Conservation (phyloP, 495 filamentous ascomycete genomes). For the Aspergillus bertholletiae region DNA sequence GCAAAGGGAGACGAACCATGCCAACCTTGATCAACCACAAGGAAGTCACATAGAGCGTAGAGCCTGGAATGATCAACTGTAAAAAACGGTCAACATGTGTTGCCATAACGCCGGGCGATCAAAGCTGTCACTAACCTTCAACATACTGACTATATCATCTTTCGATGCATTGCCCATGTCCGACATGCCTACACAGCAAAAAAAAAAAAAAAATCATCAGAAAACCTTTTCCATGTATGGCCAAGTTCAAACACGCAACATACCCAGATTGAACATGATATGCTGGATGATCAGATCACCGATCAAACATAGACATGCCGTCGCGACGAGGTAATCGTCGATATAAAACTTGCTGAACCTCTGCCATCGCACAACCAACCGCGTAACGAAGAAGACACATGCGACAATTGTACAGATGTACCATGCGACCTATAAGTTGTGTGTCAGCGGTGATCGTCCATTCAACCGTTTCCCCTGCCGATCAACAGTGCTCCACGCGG, state of each 20-base stretch:
- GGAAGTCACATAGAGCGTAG: slow-evolving; percentile 22
- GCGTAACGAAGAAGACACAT: slow-evolving; percentile 14
- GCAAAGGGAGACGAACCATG: slow-evolving; percentile 9
- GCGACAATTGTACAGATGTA: slow-evolving; percentile 21
- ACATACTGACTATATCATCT: slow-evolving; percentile 14
- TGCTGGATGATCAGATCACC: slow-evolving; percentile 21
- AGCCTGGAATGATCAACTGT: slow-evolving; percentile 26
- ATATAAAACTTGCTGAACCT: slow-evolving; percentile 17
- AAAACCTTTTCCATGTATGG: no score
- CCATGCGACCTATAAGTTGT: slow-evolving; percentile 15
- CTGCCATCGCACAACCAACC: slow-evolving; percentile 14
- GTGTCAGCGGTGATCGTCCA: neutral
- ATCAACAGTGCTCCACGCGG: neutral
- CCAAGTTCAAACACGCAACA: neutral
- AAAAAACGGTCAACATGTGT: neutral
- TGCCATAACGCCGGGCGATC: neutral
- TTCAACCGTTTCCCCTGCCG: neutral
- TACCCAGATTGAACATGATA: slow-evolving; percentile 22
- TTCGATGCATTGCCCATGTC: slow-evolving; percentile 9
- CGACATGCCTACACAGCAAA: slow-evolving; percentile 24
- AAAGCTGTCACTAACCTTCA: slow-evolving; percentile 13
- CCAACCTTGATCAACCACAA: slow-evolving; percentile 23
- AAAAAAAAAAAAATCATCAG: no score
- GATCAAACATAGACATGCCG: slow-evolving; percentile 15
- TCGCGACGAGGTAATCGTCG: slow-evolving; percentile 15